Conservation (phyloP, 1,284 basidiomycete species). For the Puccinia sorghi region DNA sequence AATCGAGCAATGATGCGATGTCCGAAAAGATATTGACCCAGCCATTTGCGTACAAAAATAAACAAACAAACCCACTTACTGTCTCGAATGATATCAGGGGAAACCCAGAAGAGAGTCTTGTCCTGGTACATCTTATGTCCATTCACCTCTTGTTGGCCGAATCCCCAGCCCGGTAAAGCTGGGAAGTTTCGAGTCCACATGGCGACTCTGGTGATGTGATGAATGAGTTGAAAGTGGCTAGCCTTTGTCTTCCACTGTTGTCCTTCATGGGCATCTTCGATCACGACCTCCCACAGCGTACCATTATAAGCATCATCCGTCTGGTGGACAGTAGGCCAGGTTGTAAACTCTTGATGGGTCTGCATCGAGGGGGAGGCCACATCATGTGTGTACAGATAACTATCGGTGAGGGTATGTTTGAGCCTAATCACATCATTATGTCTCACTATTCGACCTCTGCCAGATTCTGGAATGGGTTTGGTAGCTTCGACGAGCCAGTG, state of each 20-base stretch:
- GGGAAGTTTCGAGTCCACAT: slow-evolving; percentile 84
- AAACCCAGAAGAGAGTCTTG: slow-evolving; percentile 80
- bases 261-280: slow-evolving; percentile 72
- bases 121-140: slow-evolving; percentile 91
- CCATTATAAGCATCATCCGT: slow-evolving; percentile 66
- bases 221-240: slow-evolving; percentile 83
- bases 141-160: slow-evolving; percentile 95
- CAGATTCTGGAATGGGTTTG: slow-evolving; percentile 81
- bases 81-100: slow-evolving; percentile 75
- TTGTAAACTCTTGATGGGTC: slow-evolving; percentile 98
- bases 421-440: slow-evolving; percentile 87
- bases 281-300: slow-evolving; percentile 75
- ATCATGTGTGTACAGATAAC: slow-evolving; percentile 86
- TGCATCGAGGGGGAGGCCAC: slow-evolving; percentile 96
- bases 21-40: background rate
- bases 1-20: slow-evolving; percentile 4
- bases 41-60: background rate
- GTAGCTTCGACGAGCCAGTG: slow-evolving; percentile 94
- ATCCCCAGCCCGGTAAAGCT: slow-evolving; percentile 90
- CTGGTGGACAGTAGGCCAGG: slow-evolving; percentile 64
- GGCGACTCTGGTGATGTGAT: slow-evolving; percentile 83
- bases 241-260: slow-evolving; percentile 87
- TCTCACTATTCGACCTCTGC: slow-evolving; percentile 81
- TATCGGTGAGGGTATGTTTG: slow-evolving; percentile 80
- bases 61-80: slow-evolving; percentile 20